A percentile compares a stretch with the other conserved stretches of the same genome.
Conservation (phyloP, 192 early-diverging fungal species). For the Rhizophagus sp. region DNA sequence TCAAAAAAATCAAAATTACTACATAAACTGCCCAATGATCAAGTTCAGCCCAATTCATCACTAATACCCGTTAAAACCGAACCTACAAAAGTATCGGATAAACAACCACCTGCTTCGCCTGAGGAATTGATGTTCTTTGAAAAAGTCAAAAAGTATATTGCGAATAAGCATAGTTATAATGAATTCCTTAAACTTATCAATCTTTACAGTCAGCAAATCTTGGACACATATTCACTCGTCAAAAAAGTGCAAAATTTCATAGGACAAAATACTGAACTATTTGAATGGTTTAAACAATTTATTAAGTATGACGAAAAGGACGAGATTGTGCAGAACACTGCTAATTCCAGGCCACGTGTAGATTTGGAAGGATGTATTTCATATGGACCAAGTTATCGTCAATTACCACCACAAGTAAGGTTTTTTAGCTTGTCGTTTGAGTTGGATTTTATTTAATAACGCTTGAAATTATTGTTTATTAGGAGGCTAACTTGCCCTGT, state of each 20-base stretch:
- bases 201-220: constrained; percentile 90
- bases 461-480: background rate
- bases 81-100: background rate
- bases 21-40: constrained; percentile 9
- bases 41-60: constrained; percentile 9
- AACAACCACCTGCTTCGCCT: constrained; percentile 45
- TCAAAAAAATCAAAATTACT: constrained; percentile 24
- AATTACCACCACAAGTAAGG: constrained; percentile 63
- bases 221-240: constrained; percentile 81
- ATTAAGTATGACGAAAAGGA: constrained; percentile 81
- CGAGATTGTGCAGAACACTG: constrained; percentile 63
- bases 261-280: constrained; percentile 77
- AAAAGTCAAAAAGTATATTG: constrained; percentile 81
- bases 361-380: constrained; percentile 62
- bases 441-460: background rate
- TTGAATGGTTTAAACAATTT: constrained; percentile 93
- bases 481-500: constrained; percentile 64
- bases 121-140: constrained; percentile 97
- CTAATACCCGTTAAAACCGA: background rate
- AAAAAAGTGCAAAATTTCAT: constrained; percentile 88
- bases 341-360: constrained; percentile 58
- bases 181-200: constrained; percentile 97
- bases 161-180: constrained; percentile 85
- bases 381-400: constrained; percentile 75
- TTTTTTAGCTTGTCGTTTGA: background rate